These are phyloP conservation scores for Neofusicoccum parvum DNA, from an alignment of 2,329 filamentous ascomycete genomes.

Conservation along the genomic window DNA sequence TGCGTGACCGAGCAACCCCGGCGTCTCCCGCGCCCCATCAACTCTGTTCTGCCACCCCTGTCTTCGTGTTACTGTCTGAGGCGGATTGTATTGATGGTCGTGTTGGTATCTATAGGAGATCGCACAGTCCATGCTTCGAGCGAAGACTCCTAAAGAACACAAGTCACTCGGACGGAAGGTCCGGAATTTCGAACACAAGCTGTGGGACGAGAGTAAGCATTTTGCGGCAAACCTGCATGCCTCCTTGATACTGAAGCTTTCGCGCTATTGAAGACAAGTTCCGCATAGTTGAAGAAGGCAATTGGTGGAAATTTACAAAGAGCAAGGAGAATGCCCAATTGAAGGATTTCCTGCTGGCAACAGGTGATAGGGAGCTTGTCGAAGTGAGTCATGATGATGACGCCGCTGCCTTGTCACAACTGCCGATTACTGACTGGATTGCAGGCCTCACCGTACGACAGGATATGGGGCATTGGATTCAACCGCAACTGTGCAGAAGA, in stretches of 20 bases:
- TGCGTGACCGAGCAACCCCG: slow-evolving; percentile 17
- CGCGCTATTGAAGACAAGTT: neutral
- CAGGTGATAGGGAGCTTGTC: slow-evolving; percentile 62
- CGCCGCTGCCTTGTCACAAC: neutral
- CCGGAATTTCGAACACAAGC: slow-evolving; percentile 51
- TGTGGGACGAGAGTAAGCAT: slow-evolving; percentile 51
- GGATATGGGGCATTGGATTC: slow-evolving; percentile 69
- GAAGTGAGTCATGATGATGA: slow-evolving; percentile 52
- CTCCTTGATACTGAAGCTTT: neutral
- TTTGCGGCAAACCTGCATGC: no score
- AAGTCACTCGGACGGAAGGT: slow-evolving; percentile 61
- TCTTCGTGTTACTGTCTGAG: neutral
- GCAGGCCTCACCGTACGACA: slow-evolving; percentile 46
- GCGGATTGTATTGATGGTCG: no score
- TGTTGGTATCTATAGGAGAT: slow-evolving; percentile 30
- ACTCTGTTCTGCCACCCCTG: no score
- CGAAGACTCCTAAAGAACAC: slow-evolving; percentile 50
- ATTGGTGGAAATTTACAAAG: slow-evolving; percentile 58
- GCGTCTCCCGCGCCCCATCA: no score
- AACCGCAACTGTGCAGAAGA: slow-evolving; percentile 51
- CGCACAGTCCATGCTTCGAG: slow-evolving; percentile 54
- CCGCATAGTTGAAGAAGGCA: slow-evolving; percentile 60
- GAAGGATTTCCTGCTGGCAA: slow-evolving; percentile 55
- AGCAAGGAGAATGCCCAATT: slow-evolving; percentile 48
- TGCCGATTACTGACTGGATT: neutral